Evolutionary conservation across 2,329 filamentous ascomycete genomes (phyloP).

Genomic region (Intubia oerlemansii): DNA sequence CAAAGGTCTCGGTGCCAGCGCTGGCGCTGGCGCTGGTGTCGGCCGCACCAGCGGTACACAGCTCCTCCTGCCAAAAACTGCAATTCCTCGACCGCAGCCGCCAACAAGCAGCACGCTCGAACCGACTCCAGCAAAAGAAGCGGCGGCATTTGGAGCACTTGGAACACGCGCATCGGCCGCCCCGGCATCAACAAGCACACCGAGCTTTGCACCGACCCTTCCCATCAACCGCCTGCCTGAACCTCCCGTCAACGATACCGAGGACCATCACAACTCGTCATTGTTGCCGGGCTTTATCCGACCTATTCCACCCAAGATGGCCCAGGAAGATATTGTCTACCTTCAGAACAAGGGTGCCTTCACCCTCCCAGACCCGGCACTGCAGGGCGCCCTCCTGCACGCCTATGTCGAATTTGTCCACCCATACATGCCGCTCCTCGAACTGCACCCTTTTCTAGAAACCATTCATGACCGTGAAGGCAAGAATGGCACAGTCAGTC

Average conservation of each 20-base stretch:
- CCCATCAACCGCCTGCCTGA: conserved; percentile 8
- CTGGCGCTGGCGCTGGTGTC: too few species aligned
- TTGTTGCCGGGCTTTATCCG: conserved; percentile 53
- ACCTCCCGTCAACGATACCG: conserved; percentile 12
- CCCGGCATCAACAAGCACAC: too few species aligned
- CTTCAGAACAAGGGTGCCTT: conserved; percentile 69
- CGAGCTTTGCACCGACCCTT: too few species aligned
- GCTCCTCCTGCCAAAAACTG: too few species aligned
- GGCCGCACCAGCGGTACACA: too few species aligned
- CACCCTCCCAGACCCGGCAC: conserved; percentile 42
- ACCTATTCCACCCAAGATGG: conserved; percentile 55
- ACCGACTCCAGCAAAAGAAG: too few species aligned
- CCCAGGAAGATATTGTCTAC: conserved; percentile 64
- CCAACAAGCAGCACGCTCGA: too few species aligned
- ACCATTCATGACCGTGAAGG: conserved; percentile 47
- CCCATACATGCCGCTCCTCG: conserved; percentile 80
- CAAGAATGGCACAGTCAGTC: conserved; percentile 48
- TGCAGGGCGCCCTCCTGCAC: conserved; percentile 65
- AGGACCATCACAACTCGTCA: too few species aligned
- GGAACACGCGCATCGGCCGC: too few species aligned
- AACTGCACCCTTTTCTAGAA: conserved; percentile 37
- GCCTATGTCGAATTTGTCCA: conserved; percentile 80
- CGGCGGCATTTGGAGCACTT: too few species aligned
- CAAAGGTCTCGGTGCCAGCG: too few species aligned
- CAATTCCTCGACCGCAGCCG: not conserved